Conservation (phyloP, 176 grass and related monocot genomes). For the Metroxylon sagu region DNA sequence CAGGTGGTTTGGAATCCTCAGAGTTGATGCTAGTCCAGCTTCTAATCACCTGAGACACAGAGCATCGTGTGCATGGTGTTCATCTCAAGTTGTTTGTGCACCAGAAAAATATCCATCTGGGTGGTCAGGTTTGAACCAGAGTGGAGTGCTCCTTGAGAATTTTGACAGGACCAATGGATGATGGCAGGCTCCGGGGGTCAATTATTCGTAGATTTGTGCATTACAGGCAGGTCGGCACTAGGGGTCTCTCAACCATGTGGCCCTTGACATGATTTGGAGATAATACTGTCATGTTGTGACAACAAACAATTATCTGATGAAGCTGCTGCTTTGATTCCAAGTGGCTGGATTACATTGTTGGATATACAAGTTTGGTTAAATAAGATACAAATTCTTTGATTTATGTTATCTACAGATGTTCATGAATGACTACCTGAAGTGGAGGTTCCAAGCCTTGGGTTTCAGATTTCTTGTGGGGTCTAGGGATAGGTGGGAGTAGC, state of each 20-base stretch:
- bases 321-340: too few relatives aligned
- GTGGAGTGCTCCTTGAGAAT: slow-evolving; percentile 39
- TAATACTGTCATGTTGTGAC: slow-evolving; percentile 12
- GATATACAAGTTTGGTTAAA: too few relatives aligned
- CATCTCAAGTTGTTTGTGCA: slow-evolving; percentile 30
- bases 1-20: slow-evolving; percentile 16
- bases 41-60: slow-evolving; percentile 17
- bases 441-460: too few relatives aligned
- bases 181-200: slow-evolving; percentile 18
- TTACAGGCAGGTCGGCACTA: slow-evolving; percentile 2
- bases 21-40: slow-evolving; percentile 9
- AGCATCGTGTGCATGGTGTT: slow-evolving; percentile 39
- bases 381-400: too few relatives aligned
- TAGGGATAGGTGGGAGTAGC: too few relatives aligned
- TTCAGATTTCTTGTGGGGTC: too few relatives aligned
- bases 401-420: too few relatives aligned
- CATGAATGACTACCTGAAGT: too few relatives aligned
- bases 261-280: slow-evolving; percentile 14
- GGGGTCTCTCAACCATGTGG: slow-evolving; percentile 3
- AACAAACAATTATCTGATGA: too few relatives aligned
- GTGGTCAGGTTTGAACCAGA: too few relatives aligned
- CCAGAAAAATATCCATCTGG: slow-evolving; percentile 24
- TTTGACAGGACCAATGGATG: slow-evolving; percentile 12
- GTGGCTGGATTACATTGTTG: too few relatives aligned
- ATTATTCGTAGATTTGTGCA: slow-evolving; percentile 8